Evolutionary conservation across 2,329 filamentous ascomycete genomes (phyloP), one percentile per base, ranked within the genome.

Genomic region (Fonsecaea monophora): DNA sequence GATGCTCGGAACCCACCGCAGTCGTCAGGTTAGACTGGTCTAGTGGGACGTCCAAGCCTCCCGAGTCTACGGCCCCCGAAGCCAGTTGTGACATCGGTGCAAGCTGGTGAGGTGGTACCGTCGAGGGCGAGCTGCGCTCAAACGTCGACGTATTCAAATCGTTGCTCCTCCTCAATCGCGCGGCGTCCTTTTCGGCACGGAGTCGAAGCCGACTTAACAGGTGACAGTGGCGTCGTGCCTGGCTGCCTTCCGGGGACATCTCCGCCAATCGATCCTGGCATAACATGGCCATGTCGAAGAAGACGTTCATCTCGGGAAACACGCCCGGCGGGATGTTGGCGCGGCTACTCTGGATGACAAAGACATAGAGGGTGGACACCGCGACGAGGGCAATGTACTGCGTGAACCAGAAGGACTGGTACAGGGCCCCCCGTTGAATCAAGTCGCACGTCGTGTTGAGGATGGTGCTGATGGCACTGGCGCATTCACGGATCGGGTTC

Each of bases 351-450:
- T 73, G 70, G 13, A 73, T 70, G 3, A 69, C 45, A 42, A 70
- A 70, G 40, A 73, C 71, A 35, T 71, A 72, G 13, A 73, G 54
- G 2, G 71, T 73, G 5, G 71, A 73, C 9, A 73, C 61, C 3
- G 68, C 71, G 4, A 70, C 70, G 9, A 72, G 58, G 6, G 68
- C 65, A 21, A 74, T 68, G 48, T 76, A 76, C 34, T 72, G 72
- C 10, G 73, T 75, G 64, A 73, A 75, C 74, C 74, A 76, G 57
- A 75, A 75, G 3, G 67, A 65, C 53, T 74, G 70, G 54, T 74
- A 72, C 15, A 75, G 50, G 0, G 63, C 68, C 2, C 34, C 70
- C n/a, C 73, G 67, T 1, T 70, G 62, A 13, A 71, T 69, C 57
- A 75, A 68, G 18, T 65, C 68, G 34, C 70, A 62, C 3, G 69